A percentile compares a stretch with the other conserved stretches of the same genome.
Conservation (phyloP, 345 rosid genomes). For the Arabidopsis suecica region DNA sequence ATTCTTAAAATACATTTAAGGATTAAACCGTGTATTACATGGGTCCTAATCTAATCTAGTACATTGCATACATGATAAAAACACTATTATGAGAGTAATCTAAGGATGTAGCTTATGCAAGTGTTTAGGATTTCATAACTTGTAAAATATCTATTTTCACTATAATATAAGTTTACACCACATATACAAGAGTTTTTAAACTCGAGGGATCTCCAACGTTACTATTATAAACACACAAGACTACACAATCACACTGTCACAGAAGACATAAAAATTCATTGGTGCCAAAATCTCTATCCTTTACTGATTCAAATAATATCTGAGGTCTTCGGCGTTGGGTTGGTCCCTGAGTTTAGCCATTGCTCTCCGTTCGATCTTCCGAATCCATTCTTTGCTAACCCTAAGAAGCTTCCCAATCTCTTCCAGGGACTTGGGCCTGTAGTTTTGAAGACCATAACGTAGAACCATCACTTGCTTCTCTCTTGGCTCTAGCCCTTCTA, state of each 20-base stretch:
- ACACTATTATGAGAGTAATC: too few species aligned
- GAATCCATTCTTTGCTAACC: constrained; percentile 89
- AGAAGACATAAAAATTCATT: background rate
- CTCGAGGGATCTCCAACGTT: constrained; percentile 22
- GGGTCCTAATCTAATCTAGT: too few species aligned
- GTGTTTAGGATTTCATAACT: too few species aligned
- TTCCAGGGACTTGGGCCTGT: constrained; percentile 68
- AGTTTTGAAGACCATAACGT: constrained; percentile 63
- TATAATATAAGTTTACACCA: constrained; percentile 5
- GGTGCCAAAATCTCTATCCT: constrained; percentile 25
- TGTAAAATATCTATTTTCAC: background rate
- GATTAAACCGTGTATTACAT: too few species aligned
- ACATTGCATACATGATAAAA: too few species aligned
- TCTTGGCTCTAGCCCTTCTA: constrained; percentile 63
- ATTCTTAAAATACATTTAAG: too few species aligned
- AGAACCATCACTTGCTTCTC: constrained; percentile 71
- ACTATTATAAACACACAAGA: constrained; percentile 6
- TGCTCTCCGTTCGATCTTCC: constrained; percentile 73
- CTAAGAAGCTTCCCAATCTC: constrained; percentile 69
- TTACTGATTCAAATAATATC: constrained; percentile 50
- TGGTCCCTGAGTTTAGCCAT: constrained; percentile 57
- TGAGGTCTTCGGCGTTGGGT: constrained; percentile 50
- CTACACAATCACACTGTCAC: background rate
- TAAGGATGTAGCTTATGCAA: too few species aligned
- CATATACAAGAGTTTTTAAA: constrained; percentile 27